These are phyloP conservation scores for Laburnicola sp. DNA, from an alignment of 2,329 filamentous ascomycete species.

Conservation along the genomic window DNA sequence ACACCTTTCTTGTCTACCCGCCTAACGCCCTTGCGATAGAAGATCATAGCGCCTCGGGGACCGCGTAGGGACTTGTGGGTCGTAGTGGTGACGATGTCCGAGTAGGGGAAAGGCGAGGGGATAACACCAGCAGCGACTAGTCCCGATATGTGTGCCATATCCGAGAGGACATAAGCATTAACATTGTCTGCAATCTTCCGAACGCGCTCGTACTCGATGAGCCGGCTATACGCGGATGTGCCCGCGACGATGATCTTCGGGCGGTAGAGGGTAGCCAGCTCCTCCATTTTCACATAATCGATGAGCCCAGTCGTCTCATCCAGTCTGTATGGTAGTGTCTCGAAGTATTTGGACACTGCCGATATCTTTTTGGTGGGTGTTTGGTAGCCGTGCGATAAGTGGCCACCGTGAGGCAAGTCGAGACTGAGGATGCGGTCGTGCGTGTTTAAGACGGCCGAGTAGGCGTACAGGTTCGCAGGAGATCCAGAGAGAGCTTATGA, in stretches of 20 bases:
- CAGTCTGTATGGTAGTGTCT: constrained; percentile 96
- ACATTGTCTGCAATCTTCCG: constrained; percentile 92
- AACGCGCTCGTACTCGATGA: constrained; percentile 97
- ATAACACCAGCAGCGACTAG: constrained; percentile 92
- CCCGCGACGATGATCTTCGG: constrained; percentile 96
- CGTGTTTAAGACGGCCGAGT: constrained; percentile 87
- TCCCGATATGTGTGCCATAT: constrained; percentile 99
- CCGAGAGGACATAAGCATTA: constrained; percentile 91
- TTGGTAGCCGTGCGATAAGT: constrained; percentile 96
- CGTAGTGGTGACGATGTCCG: constrained; percentile 96
- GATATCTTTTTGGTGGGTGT: constrained; percentile 84
- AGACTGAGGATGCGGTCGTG: constrained; percentile 97
- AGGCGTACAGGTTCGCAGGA: constrained; percentile 77
- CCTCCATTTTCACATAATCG: constrained; percentile 91
- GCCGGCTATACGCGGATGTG: constrained; percentile 95
- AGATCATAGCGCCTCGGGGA: constrained; percentile 98
- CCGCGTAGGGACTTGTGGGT: constrained; percentile 99
- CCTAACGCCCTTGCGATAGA: constrained; percentile 96
- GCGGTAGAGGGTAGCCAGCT: constrained; percentile 87
- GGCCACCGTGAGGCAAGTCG: constrained; percentile 93
- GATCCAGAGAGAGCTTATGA: constrained; percentile 73
- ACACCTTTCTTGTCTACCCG: constrained; percentile 87
- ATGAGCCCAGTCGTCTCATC: constrained; percentile 90
- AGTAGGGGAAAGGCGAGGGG: constrained; percentile 86
- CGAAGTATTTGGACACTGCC: constrained; percentile 97